These are phyloP conservation scores for Dichomitus squalens DNA, from an alignment of 1,284 basidiomycete genomes.

Conservation along the genomic window DNA sequence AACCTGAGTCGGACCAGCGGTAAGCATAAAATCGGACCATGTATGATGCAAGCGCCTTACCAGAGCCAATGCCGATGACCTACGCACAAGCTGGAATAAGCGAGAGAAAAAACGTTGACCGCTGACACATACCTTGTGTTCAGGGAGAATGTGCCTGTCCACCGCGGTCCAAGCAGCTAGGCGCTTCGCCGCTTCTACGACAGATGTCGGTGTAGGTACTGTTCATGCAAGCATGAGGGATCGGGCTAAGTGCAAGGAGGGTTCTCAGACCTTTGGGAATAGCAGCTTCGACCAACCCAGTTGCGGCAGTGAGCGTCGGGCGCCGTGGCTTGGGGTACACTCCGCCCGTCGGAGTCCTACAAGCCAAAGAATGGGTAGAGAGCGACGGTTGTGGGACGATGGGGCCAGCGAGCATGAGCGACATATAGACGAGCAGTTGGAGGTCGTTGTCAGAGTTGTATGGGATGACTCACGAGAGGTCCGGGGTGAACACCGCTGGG, in stretches of 20 bases:
- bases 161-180: constrained; percentile 95
- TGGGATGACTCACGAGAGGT: constrained; percentile 30
- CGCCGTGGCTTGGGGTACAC: constrained; percentile 27
- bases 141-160: constrained; percentile 82
- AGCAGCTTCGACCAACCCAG: constrained; percentile 14
- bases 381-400: constrained; percentile 1
- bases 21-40: neutral
- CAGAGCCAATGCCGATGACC: constrained; percentile 92
- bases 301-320: constrained; percentile 23
- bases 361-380: constrained; percentile 2
- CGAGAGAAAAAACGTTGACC: neutral
- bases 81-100: constrained; percentile 32
- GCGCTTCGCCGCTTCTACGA: constrained; percentile 81
- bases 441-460: neutral
- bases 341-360: constrained; percentile 25
- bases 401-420: constrained; percentile 18
- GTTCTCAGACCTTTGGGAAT: constrained; percentile 22
- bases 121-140: constrained; percentile 72
- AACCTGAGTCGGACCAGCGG: constrained; percentile 51
- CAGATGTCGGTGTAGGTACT: constrained; percentile 34
- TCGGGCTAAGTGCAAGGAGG: neutral
- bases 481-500: constrained; percentile 29
- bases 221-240: neutral
- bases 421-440: constrained; percentile 3
- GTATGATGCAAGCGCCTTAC: constrained; percentile 38